Percentiles rank a stretch among this genome's conserved stretches.
phyloP scores from a whole-genome alignment of 75 land plant species.

The Pseudotsuga menziesii region DNA sequence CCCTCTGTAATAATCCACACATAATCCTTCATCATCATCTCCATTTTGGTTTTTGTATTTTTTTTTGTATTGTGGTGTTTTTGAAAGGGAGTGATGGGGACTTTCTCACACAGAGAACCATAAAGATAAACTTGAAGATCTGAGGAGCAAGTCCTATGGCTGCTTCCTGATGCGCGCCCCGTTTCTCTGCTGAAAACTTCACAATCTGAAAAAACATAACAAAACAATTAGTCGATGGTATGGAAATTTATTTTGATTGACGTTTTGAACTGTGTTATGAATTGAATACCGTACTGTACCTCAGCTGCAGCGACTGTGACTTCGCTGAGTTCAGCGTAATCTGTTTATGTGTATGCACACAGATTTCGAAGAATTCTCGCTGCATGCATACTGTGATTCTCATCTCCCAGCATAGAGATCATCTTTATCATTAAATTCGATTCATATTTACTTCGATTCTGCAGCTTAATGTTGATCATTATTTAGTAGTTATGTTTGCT shows the following conservation, averaged over 20 bases:
- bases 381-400: slow-evolving; percentile 29
- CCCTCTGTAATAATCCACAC: too few relatives aligned
- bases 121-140: slow-evolving; percentile 37
- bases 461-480: slow-evolving; percentile 24
- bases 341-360: slow-evolving; percentile 34
- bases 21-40: too few relatives aligned
- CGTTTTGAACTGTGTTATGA: neutral
- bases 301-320: slow-evolving; percentile 27
- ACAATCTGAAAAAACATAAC: slow-evolving; percentile 31
- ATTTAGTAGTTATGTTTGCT: slow-evolving; percentile 43
- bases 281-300: neutral
- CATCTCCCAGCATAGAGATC: slow-evolving; percentile 23
- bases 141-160: slow-evolving; percentile 52
- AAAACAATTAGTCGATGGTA: neutral
- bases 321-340: slow-evolving; percentile 26
- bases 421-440: slow-evolving; percentile 18
- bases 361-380: slow-evolving; percentile 61
- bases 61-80: too few relatives aligned
- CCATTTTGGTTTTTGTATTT: too few relatives aligned
- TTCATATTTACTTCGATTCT: neutral
- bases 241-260: too few relatives aligned
- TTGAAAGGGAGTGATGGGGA: too few relatives aligned
- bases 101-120: too few relatives aligned
- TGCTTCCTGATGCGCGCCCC: slow-evolving; percentile 40
- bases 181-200: slow-evolving; percentile 28